phyloP scores from a whole-genome alignment of 2,329 filamentous ascomycete species.

The Lachnellula cervina region DNA sequence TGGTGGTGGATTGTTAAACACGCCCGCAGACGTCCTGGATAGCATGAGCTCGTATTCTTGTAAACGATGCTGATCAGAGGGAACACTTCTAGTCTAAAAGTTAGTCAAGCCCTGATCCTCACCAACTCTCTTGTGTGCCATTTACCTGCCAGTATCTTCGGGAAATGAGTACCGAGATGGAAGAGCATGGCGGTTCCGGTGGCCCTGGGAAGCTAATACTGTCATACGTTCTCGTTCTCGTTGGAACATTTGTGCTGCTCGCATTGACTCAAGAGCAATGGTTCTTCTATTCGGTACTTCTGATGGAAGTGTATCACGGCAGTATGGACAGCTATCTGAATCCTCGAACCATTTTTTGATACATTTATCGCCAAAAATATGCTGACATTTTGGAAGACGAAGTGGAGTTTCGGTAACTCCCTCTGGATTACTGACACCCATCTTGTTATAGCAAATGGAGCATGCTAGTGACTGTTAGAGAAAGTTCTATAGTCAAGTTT shows the following conservation, averaged over 20 bases:
- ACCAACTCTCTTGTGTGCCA: background rate
- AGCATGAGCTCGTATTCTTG: conserved; percentile 12
- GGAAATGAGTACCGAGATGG: background rate
- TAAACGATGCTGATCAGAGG: background rate
- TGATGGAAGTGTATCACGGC: conserved; percentile 55
- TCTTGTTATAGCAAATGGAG: conserved; percentile 62
- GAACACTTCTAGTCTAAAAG: background rate
- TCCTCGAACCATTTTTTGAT: conserved; percentile 63
- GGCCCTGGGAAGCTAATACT: background rate
- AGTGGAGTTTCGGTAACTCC: conserved; percentile 53
- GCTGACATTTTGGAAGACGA: conserved; percentile 56
- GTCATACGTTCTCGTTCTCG: conserved; percentile 13
- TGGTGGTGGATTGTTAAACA: conserved; percentile 10
- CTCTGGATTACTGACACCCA: conserved; percentile 51
- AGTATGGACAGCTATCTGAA: conserved; percentile 59
- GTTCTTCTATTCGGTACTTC: conserved; percentile 32
- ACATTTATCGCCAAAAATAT: conserved; percentile 60
- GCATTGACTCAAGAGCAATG: conserved; percentile 5
- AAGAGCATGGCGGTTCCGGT: background rate
- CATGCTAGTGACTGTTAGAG: conserved; percentile 41
- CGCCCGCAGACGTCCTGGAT: conserved; percentile 6
- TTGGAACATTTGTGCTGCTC: background rate
- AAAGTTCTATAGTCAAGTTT: background rate
- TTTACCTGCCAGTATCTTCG: conserved; percentile 1
- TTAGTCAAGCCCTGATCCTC: background rate